Evolutionary conservation across 2,329 filamentous ascomycete genomes (phyloP), one percentile per base, ranked within the genome.

Genomic region (Sporothrix luriei): DNA sequence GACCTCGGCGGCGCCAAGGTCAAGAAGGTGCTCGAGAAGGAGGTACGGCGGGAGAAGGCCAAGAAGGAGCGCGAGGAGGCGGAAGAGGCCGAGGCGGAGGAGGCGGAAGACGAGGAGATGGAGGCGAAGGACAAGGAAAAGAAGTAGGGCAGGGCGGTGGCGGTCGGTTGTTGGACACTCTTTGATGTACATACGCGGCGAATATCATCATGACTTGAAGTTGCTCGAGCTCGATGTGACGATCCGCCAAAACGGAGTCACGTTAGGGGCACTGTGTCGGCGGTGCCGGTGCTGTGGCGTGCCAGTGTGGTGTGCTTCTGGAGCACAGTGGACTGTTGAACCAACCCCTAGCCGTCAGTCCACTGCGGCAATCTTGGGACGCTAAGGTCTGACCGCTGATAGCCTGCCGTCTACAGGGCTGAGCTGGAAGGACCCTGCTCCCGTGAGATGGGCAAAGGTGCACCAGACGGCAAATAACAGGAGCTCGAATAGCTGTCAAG

Each of bases 1-100:
- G 91, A 96, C 73, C 87, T 94, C 66, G 88, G 87, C 19, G 87
- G 86, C n/a, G 87, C 90, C 74, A 85, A 90, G 43, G 84, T 88
- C 0, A 84, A 83, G 77, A 80, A 87, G 74, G 83, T 84, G 19
- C 77, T 89, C 43, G 85, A 87, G 72, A 80, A 84, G 71, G 85
- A 88, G 76, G 79, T 81, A 72, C 78, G 11, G 74, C 76, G 21
- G 5, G 52, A 52, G 13, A 77, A 80, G n/a, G 75, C 78, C 2
- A 78, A 80, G 2, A 78, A 81, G 2, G 79, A 81, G 0, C 80
- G 83, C 0, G 78, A 79, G 7, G 79, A 81, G n/a, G 76, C 79
- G 6, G 76, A 79, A 0, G 75, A 79, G 7, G 75, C 78, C 10
- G 73, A 78, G 29, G 78, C 80, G 61, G 74, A 78, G 26, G 75